Conservation (phyloP, 2,329 filamentous ascomycete genomes). For the Claviceps sorghi region DNA sequence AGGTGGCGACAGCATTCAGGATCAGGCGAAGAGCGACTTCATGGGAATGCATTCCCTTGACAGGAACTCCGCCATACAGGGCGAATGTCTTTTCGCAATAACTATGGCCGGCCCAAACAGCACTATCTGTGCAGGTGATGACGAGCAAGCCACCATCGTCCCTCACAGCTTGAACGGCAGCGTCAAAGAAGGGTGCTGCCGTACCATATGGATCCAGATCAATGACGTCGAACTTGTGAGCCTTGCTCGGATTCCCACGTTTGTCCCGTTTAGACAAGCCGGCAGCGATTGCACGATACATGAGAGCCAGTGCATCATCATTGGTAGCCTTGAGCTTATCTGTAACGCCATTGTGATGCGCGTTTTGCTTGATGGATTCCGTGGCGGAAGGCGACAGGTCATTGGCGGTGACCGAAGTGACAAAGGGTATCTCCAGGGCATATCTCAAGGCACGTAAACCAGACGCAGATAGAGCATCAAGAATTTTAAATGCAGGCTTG, state of each 20-base stretch:
- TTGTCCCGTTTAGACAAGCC: conserved; percentile 30
- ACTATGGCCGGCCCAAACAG: conserved; percentile 84
- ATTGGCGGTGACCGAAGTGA: conserved; percentile 73
- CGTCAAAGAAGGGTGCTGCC: conserved; percentile 81
- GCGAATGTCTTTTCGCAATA: conserved; percentile 91
- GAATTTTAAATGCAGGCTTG: conserved; percentile 54
- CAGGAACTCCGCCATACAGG: conserved; percentile 78
- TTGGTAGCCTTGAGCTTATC: conserved; percentile 58
- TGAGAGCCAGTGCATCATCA: conserved; percentile 77
- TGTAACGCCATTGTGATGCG: conserved; percentile 64
- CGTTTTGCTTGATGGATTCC: conserved; percentile 69
- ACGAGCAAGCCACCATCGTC: conserved; percentile 81
- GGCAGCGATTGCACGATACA: conserved; percentile 60
- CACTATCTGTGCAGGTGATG: conserved; percentile 92
- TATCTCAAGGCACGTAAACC: conserved; percentile 85
- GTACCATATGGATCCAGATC: conserved; percentile 95
- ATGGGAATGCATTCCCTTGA: conserved; percentile 75
- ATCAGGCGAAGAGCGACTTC: conserved; percentile 82
- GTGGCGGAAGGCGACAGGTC: conserved; percentile 70
- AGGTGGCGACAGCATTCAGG: conserved; percentile 62
- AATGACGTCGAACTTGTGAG: conserved; percentile 71
- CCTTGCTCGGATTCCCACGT: conserved; percentile 22
- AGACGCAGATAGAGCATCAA: conserved; percentile 89
- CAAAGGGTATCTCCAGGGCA: conserved; percentile 75
- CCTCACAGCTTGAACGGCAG: conserved; percentile 69